phyloP scores from a whole-genome alignment of 2,329 filamentous ascomycete species.

The Botrytis elliptica region DNA sequence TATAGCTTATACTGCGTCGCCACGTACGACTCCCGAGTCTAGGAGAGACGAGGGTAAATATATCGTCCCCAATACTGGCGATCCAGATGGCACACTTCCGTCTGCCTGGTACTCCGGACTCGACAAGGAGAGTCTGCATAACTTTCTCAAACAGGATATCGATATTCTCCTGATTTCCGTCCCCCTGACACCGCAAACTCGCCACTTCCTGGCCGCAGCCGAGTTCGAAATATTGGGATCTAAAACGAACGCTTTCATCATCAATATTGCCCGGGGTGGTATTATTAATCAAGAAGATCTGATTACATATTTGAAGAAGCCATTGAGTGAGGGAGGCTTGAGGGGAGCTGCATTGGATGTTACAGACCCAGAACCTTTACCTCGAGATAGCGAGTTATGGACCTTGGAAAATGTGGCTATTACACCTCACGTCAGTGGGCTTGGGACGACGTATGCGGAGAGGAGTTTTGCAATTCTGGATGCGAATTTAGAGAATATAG shows the following conservation, averaged over 20 bases:
- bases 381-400: conserved; percentile 60
- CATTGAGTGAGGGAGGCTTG: conserved; percentile 46
- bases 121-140: conserved; percentile 37
- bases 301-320: conserved; percentile 49
- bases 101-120: conserved; percentile 41
- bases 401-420: conserved; percentile 59
- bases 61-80: conserved; percentile 60
- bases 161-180: conserved; percentile 43
- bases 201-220: conserved; percentile 43
- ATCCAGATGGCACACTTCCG: conserved; percentile 41
- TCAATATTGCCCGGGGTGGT: conserved; percentile 63
- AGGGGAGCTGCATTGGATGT: conserved; percentile 66
- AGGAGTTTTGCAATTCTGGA: conserved; percentile 58
- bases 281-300: conserved; percentile 62
- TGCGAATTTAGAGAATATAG: conserved; percentile 53
- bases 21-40: conserved; percentile 56
- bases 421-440: conserved; percentile 63
- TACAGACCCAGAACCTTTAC: conserved; percentile 66
- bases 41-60: conserved; percentile 55
- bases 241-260: conserved; percentile 51
- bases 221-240: conserved; percentile 40
- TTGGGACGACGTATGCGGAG: conserved; percentile 53
- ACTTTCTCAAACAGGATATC: conserved; percentile 41
- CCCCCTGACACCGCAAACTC: conserved; percentile 41
- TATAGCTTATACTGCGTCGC: conserved; percentile 62